Conservation (phyloP, 2,329 filamentous ascomycete species). For the Colletotrichum sp. region DNA sequence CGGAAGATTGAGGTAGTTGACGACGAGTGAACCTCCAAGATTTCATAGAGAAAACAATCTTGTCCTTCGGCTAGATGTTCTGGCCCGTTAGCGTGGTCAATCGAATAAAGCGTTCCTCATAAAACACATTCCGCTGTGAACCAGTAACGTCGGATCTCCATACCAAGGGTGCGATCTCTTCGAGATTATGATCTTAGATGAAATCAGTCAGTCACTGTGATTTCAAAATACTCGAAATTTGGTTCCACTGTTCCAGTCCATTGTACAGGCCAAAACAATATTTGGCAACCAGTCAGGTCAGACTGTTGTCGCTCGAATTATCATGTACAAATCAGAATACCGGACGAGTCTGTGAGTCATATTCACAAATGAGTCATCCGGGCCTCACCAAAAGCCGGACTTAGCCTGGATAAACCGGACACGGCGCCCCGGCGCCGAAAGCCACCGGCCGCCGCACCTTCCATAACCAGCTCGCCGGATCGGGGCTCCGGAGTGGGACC, state of each 20-base stretch:
- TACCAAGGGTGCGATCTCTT: neutral
- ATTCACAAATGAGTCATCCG: neutral
- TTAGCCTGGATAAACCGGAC: neutral
- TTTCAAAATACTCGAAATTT: neutral
- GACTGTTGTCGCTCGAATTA: neutral
- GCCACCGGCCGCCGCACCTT: neutral
- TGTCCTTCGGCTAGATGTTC: neutral
- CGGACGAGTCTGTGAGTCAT: neutral
- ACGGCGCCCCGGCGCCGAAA: neutral
- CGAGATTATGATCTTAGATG: rapidly evolving
- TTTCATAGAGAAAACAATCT: neutral
- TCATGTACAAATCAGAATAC: neutral
- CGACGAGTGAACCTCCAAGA: neutral
- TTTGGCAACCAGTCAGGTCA: neutral
- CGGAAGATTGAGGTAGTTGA: neutral
- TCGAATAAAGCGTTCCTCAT: neutral
- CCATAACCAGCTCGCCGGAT: neutral
- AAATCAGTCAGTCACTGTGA: neutral
- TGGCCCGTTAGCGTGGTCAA: neutral
- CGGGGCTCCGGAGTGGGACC: neutral
- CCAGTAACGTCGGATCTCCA: neutral
- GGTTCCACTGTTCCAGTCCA: neutral
- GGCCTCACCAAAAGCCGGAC: neutral
- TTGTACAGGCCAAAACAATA: neutral
- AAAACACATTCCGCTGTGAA: neutral